These are phyloP conservation scores for Puccinia horiana DNA, from an alignment of 1,284 basidiomycete genomes.

Conservation along the genomic window DNA sequence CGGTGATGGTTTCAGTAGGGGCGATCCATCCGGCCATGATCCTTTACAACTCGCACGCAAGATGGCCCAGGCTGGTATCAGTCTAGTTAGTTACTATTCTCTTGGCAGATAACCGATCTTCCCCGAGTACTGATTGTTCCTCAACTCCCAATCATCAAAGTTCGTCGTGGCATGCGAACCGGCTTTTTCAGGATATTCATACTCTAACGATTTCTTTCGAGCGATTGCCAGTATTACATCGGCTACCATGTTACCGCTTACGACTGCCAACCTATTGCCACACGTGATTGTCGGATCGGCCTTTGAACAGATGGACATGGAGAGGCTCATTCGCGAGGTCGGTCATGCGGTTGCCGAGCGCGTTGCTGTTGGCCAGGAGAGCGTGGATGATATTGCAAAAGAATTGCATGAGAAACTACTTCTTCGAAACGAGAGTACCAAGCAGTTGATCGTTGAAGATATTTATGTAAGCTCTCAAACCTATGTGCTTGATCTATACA, in stretches of 20 bases:
- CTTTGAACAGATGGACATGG: constrained; percentile 95
- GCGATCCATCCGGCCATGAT: constrained; percentile 67
- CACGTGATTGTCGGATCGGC: constrained; percentile 97
- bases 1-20: constrained; percentile 34
- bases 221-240: constrained; percentile 89
- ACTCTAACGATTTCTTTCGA: constrained; percentile 91
- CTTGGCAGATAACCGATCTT: not conserved
- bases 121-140: not conserved
- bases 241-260: constrained; percentile 90
- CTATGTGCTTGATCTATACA: not conserved
- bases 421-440: constrained; percentile 91
- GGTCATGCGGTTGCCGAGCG: constrained; percentile 89
- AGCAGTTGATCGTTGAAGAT: constrained; percentile 92
- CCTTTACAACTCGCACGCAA: constrained; percentile 80
- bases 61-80: constrained; percentile 89
- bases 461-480: constrained; percentile 65
- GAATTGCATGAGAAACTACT: constrained; percentile 88
- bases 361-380: constrained; percentile 78
- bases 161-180: constrained; percentile 99
- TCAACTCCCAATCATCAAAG: constrained; percentile 60
- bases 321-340: constrained; percentile 88
- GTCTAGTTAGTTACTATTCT: constrained; percentile 66
- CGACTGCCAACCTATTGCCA: constrained; percentile 91
- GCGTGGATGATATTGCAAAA: constrained; percentile 91
- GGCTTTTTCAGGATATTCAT: constrained; percentile 86